These are phyloP conservation scores for Aspergillus sp. DNA, from an alignment of 2,329 filamentous ascomycete genomes.

Conservation along the genomic window DNA sequence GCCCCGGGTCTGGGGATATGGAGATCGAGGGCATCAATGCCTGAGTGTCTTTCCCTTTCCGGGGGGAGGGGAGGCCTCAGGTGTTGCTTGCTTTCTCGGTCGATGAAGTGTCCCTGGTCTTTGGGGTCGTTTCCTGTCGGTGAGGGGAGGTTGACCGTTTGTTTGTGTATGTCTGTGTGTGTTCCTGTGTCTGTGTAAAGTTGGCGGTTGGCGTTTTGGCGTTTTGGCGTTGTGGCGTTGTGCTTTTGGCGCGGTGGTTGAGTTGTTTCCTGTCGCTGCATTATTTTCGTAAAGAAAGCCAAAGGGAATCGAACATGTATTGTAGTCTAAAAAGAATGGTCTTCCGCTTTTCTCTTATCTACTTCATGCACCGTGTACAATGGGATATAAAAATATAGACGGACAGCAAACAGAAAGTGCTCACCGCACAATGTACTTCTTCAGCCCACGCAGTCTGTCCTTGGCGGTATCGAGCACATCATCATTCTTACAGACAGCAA, in stretches of 20 bases:
- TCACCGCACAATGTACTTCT: slow-evolving; percentile 53
- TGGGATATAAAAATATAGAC: background rate
- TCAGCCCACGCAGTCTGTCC: slow-evolving; percentile 61
- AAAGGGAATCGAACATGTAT: too few relatives aligned
- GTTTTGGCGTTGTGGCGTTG: background rate
- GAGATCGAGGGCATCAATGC: slow-evolving; percentile 20
- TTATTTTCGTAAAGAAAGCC: too few relatives aligned
- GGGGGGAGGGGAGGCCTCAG: background rate
- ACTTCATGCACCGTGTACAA: background rate
- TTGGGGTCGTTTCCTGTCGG: background rate
- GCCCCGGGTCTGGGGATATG: slow-evolving; percentile 19
- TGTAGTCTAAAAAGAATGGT: background rate
- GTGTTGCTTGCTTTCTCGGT: background rate
- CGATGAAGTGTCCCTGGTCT: background rate
- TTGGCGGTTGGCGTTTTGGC: background rate
- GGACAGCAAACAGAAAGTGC: background rate
- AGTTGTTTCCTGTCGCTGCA: too few relatives aligned
- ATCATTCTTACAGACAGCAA: slow-evolving; percentile 94
- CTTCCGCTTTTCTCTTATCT: background rate
- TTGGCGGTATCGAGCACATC: slow-evolving; percentile 72
- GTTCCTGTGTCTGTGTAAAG: background rate
- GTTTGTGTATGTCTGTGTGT: background rate
- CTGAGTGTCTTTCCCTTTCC: slow-evolving; percentile 1
- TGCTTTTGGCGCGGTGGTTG: background rate
- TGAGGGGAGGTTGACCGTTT: background rate